Base-by-base conservation (phyloP, 768 basidiomycete species). In the Tricholoma terreum region DNA sequence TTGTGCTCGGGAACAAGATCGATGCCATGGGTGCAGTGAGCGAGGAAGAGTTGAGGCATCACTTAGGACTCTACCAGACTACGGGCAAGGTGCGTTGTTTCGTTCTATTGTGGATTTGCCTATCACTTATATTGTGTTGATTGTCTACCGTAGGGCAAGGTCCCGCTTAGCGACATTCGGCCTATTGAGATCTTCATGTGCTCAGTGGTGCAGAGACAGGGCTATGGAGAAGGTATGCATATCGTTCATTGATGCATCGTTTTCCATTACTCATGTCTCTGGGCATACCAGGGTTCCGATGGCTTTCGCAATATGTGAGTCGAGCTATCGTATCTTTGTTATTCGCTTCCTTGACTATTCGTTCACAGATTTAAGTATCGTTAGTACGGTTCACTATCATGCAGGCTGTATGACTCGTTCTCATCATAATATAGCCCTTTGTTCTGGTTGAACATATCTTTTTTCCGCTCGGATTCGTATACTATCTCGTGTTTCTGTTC, bases 111-210 rank as follows among this genome's bases (percentile, higher is more conserved):
- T n/a, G 21, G 11, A 6, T 24, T 54, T n/a, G 2, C 9, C 7
- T 12, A 17, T 17, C 24, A 17, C 42, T 50, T 30, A 43, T 36
- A 34, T 66, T 49, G 69, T n/a, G 21, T 22, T 40, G 3, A 31
- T 38, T 50, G 31, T 24, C 27, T 17, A 19, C 30, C 50, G 22
- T 63, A 97, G 95, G 97, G 97, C 71, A 98, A 98, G 74, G 92
- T 97, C 36, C 96, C 94, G 58, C 84, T 99, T 69, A 90, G 80
- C 65, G 96, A 98, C 73, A 98, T 98, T 64, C 86, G 97, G 58
- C 97, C 97, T 15, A 98, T 99, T 73, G 97, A 99, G 71, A 83
- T 98, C 65, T 99, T 98, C 86, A 99, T 99, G 97, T 98, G 95
- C 80, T 98, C 97, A 12, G 97, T 99, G 56, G 97, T 99, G 55